Evolutionary conservation across 2,329 filamentous ascomycete genomes (phyloP), one percentile per base, ranked within the genome.

Genomic region (Colletotrichum tanaceti): DNA sequence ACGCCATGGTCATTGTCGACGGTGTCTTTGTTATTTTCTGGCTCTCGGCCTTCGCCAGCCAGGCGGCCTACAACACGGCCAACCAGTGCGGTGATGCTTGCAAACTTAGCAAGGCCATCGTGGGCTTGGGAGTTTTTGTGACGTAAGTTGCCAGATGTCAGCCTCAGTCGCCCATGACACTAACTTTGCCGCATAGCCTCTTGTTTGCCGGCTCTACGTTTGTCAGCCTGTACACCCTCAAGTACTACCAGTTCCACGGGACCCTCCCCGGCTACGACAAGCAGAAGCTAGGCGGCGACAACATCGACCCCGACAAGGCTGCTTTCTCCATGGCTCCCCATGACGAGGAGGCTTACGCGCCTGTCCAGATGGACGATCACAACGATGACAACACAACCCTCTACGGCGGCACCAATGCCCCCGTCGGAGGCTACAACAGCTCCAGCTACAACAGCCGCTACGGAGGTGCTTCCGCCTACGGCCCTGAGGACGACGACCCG

Each of bases 221-320:
- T 62, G 74, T 91, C 67, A 89, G 87, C 74, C 80, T 86, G 66
- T 90, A 86, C 78, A 87, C 87, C 35, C 79, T 89, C 71, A 82
- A 86, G 70, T 90, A 89, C 80, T 89, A 86, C 80, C 85, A 86
- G 73, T 85, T 86, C 75, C 86, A 90, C 78, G 86, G 87, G 73
- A 84, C 79, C 64, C 83, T 90, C 18, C 89, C 89, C 2, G 89
- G 89, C 65, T 89, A 89, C 76, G 87, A 88, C 73, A 82, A 81
- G 72, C 80, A 76, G 74, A 77, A 80, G 74, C 73, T 82, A 61
- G 78, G 82, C 58, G 72, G 68, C 68, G 78, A 82, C 72, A 86
- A 87, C 79, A 90, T 90, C 72, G 89, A 91, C 75, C 89, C 89
- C 0, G 89, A 91, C 77, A 90, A 90, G 81, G 88, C 89, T 35